Evolutionary conservation across 352 stramenopile species (phyloP).

Genomic region (Pythium sp.): DNA sequence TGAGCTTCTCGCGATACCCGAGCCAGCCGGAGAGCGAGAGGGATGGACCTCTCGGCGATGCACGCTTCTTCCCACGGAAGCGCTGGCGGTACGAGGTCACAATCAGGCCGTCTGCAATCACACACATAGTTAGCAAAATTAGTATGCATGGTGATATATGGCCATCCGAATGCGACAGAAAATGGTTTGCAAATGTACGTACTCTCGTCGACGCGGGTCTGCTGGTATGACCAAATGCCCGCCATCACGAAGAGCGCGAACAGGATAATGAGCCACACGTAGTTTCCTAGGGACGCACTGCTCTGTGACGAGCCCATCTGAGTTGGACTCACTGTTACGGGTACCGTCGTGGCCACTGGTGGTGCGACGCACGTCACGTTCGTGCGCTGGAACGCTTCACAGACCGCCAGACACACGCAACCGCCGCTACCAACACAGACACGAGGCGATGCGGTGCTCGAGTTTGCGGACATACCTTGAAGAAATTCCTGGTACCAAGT

Average conservation of each 20-base stretch:
- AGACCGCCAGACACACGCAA: neutral
- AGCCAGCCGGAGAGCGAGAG: neutral
- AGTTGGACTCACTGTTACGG: neutral
- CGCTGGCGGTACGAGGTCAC: neutral
- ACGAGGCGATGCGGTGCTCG: neutral
- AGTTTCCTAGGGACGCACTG: neutral
- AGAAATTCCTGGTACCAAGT: neutral
- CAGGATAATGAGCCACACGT: constrained; percentile 14
- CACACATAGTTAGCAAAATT: neutral
- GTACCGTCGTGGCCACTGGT: neutral
- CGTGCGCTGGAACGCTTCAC: neutral
- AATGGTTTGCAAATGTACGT: neutral
- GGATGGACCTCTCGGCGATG: neutral
- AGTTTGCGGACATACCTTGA: neutral
- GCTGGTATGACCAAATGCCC: neutral
- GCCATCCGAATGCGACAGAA: neutral
- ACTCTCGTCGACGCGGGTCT: constrained; percentile 6
- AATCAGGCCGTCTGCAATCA: neutral
- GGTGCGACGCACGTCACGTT: neutral
- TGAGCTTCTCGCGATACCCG: constrained; percentile 5
- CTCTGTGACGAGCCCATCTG: neutral
- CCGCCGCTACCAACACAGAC: neutral
- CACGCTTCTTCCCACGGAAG: constrained; percentile 4
- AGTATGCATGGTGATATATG: too few species aligned
- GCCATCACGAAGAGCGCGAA: neutral